Evolutionary conservation across 371 early-diverging fungal genomes (phyloP).

Genomic region (Mucor sp.): DNA sequence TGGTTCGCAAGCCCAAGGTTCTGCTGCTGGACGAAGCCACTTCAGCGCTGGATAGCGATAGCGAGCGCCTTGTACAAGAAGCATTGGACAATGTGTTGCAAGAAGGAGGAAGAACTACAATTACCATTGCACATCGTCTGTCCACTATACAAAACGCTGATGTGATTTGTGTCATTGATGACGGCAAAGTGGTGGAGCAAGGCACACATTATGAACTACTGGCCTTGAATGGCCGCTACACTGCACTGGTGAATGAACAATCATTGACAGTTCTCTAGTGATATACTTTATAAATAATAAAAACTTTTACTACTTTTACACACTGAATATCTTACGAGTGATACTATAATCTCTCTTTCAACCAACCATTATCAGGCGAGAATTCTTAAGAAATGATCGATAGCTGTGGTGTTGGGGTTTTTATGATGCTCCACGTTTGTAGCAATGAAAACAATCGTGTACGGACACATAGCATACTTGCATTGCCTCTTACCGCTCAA

Average conservation of each 20-base stretch:
- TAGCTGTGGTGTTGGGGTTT: no score
- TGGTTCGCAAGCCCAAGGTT: conserved; percentile 83
- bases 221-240: conserved; percentile 32
- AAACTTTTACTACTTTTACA: no score
- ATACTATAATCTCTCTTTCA: no score
- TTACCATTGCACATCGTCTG: conserved; percentile 73
- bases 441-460: no score
- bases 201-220: conserved; percentile 82
- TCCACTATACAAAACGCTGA: conserved; percentile 79
- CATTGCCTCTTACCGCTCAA: no score
- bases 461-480: no score
- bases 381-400: no score
- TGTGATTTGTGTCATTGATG: conserved; percentile 69
- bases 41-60: conserved; percentile 85
- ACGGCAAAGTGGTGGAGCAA: conserved; percentile 76
- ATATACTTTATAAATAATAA: no score
- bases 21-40: conserved; percentile 97
- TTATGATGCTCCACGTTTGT: no score
- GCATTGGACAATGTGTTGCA: conserved; percentile 77
- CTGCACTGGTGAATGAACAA: conserved; percentile 37
- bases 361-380: no score
- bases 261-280: conserved; percentile 12
- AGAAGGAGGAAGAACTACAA: conserved; percentile 63
- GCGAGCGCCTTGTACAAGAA: conserved; percentile 86
- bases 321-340: no score